Conservation (phyloP, 2,329 filamentous ascomycete genomes). For the Aulographum hederae region DNA sequence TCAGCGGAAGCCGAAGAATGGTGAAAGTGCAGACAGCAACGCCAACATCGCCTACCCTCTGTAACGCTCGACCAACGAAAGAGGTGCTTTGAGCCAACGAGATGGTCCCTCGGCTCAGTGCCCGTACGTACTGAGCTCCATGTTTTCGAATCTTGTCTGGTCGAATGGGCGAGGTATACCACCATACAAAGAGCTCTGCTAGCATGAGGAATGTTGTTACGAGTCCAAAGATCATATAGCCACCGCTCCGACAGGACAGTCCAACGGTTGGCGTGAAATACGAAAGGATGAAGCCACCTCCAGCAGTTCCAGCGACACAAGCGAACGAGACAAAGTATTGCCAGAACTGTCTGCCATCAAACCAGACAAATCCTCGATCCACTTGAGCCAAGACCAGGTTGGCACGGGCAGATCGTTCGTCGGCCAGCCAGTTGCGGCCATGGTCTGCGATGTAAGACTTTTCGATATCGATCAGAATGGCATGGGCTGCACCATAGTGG, state of each 20-base stretch:
- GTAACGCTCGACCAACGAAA: background rate
- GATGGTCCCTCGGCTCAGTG: background rate
- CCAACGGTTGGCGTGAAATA: slow-evolving; percentile 5
- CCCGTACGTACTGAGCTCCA: background rate
- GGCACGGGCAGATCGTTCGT: slow-evolving; percentile 2
- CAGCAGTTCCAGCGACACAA: slow-evolving; percentile 1
- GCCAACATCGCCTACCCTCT: background rate
- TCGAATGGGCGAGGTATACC: slow-evolving; percentile 2
- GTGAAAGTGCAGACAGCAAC: background rate
- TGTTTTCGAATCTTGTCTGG: slow-evolving; percentile 1
- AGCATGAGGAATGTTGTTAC: slow-evolving; percentile 1
- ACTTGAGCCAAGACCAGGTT: slow-evolving; percentile 4
- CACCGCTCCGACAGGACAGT: slow-evolving; percentile 3
- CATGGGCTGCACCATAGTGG: slow-evolving; percentile 5
- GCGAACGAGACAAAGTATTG: slow-evolving; percentile 3
- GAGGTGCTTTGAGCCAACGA: background rate
- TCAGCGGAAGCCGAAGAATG: background rate
- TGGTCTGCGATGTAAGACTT: slow-evolving; percentile 4
- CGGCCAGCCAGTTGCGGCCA: slow-evolving; percentile 4
- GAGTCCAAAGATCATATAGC: slow-evolving; percentile 3
- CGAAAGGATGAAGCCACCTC: slow-evolving; percentile 4
- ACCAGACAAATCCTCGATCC: slow-evolving; percentile 4
- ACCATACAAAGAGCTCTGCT: slow-evolving; percentile 3
- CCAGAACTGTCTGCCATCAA: slow-evolving; percentile 4
- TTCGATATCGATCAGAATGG: slow-evolving; percentile 5